Conservation (phyloP, 805 yeast species). For the Kurtzmaniella cleridarum region DNA sequence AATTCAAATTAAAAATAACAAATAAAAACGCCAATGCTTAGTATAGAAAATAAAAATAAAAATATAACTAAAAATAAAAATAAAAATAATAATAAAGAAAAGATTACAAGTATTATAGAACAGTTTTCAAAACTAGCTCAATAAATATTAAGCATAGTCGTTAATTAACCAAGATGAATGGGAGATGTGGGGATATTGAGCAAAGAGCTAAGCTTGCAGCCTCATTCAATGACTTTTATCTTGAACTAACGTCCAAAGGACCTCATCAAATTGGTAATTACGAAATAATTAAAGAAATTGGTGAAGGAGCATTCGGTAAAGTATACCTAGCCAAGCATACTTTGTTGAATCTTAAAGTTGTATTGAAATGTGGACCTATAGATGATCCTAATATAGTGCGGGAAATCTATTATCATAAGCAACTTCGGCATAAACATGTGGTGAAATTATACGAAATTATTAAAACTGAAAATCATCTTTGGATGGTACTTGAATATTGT, state of each 20-base stretch:
- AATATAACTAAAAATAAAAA: too few relatives aligned
- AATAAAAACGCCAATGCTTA: too few relatives aligned
- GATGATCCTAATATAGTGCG: constrained; percentile 83
- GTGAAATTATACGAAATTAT: constrained; percentile 83
- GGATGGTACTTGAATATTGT: constrained; percentile 89
- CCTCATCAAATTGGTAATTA: constrained; percentile 77
- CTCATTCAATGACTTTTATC: constrained; percentile 56
- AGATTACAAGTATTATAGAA: too few relatives aligned
- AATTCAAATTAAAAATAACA: too few relatives aligned
- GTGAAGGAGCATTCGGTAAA: constrained; percentile 91
- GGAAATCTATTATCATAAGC: constrained; percentile 84
- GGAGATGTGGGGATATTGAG: constrained; percentile 16
- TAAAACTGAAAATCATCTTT: constrained; percentile 70
- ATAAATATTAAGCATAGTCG: too few relatives aligned
- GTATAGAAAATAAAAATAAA: too few relatives aligned
- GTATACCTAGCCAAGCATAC: constrained; percentile 81
- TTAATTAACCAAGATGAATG: constrained; percentile 10
- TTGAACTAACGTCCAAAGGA: constrained; percentile 38
- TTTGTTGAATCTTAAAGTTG: constrained; percentile 67
- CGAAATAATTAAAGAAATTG: constrained; percentile 64
- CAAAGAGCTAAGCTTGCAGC: constrained; percentile 52
- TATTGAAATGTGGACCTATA: constrained; percentile 72
- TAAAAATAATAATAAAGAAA: too few relatives aligned
- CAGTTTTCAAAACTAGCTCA: too few relatives aligned
- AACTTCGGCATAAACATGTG: constrained; percentile 77